These are phyloP conservation scores for Pleurotus tuber-regium DNA, from an alignment of 768 basidiomycete species.

Conservation along the genomic window DNA sequence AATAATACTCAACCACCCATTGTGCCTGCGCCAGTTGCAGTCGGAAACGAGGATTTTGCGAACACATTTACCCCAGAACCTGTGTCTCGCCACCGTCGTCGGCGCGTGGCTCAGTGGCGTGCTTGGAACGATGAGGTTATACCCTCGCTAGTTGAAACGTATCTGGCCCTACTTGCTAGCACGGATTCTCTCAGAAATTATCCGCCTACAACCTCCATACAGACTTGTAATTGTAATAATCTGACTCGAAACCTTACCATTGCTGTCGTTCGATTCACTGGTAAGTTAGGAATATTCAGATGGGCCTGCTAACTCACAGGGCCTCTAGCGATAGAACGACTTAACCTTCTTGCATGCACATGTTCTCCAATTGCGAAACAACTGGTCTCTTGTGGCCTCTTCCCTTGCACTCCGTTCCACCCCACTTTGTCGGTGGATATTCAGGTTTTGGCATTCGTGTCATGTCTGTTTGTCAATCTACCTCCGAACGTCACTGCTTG, in stretches of 20 bases:
- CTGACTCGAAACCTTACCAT: neutral
- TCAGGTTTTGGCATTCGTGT: conserved; percentile 25
- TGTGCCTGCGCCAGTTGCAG: neutral
- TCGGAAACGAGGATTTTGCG: no score
- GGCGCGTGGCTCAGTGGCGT: neutral
- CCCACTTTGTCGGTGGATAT: conserved; percentile 32
- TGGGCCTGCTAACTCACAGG: neutral
- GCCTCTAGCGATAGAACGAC: neutral
- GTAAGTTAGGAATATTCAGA: conserved; percentile 1
- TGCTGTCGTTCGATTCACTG: conserved; percentile 3
- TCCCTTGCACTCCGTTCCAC: conserved; percentile 25
- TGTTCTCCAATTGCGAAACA: conserved; percentile 18
- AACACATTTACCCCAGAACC: neutral
- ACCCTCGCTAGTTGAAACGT: neutral
- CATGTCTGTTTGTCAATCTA: conserved; percentile 21
- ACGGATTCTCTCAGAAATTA: neutral
- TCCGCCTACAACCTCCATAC: neutral
- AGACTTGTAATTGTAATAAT: neutral
- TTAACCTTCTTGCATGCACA: conserved; percentile 10
- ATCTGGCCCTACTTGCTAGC: neutral
- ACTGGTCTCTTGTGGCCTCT: conserved; percentile 21
- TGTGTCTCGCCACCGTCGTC: neutral
- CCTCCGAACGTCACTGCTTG: conserved; percentile 26
- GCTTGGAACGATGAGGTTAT: neutral
- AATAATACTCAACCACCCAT: neutral